Conservation (phyloP, 2,329 filamentous ascomycete genomes). For the Epichloe sylvatica region DNA sequence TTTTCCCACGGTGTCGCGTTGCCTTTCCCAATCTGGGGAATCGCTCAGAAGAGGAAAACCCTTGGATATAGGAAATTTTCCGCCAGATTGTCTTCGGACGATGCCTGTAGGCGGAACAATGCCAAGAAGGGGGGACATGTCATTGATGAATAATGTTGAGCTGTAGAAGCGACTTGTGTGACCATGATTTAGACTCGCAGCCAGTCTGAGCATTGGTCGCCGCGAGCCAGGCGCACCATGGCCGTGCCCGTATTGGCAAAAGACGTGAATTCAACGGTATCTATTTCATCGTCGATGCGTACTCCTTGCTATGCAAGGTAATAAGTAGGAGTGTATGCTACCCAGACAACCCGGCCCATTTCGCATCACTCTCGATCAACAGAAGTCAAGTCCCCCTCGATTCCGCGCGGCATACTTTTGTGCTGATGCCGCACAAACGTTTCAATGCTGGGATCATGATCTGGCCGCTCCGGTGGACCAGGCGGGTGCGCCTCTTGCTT, state of each 20-base stretch:
- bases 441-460: conserved; percentile 35
- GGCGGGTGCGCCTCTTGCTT: conserved; percentile 10
- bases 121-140: conserved; percentile 45
- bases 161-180: background rate
- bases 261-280: background rate
- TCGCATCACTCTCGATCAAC: conserved; percentile 8
- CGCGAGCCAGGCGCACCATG: no score
- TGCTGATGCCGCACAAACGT: conserved; percentile 41
- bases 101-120: conserved; percentile 35
- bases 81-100: conserved; percentile 23
- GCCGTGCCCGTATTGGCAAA: no score
- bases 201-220: no score
- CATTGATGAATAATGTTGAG: background rate
- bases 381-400: conserved; percentile 10
- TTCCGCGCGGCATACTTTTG: conserved; percentile 22
- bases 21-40: conserved; percentile 38
- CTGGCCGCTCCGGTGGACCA: conserved; percentile 29
- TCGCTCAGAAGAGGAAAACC: conserved; percentile 44
- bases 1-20: conserved; percentile 45
- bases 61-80: conserved; percentile 51
- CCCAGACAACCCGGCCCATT: no score
- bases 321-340: no score
- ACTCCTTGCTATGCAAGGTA: no score
- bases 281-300: no score
- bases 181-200: no score